These are phyloP conservation scores for barley (Hordeum vulgare) DNA, from an alignment of 176 grass and related monocot genomes.

Conservation along the genomic window DNA sequence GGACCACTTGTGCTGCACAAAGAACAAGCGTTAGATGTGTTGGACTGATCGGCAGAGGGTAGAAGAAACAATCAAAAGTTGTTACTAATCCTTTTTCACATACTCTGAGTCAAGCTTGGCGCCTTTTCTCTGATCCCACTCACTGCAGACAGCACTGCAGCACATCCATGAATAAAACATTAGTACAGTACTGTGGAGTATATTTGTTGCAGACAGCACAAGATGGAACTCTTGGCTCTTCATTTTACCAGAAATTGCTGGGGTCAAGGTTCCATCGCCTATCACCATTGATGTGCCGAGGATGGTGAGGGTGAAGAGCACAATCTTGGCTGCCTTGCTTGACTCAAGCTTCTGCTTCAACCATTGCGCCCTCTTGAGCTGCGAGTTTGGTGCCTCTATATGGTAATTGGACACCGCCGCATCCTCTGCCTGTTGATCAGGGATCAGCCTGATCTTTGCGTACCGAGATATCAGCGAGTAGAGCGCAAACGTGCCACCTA, in stretches of 20 bases:
- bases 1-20: conserved; percentile 42
- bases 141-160: conserved; percentile 44
- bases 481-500: conserved; percentile 35
- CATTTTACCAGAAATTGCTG: conserved; percentile 52
- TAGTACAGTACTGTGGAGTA: background rate
- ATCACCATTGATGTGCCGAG: conserved; percentile 56
- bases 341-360: conserved; percentile 19
- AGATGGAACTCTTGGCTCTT: background rate
- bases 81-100: background rate
- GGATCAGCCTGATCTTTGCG: conserved; percentile 49
- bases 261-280: conserved; percentile 33
- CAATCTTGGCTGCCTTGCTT: conserved; percentile 29
- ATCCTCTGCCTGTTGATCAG: conserved; percentile 63
- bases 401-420: conserved; percentile 44
- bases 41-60: background rate
- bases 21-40: background rate
- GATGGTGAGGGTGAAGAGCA: conserved; percentile 50
- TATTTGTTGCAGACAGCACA: no score
- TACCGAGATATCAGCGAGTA: conserved; percentile 52
- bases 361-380: conserved; percentile 39
- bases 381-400: conserved; percentile 24
- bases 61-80: background rate
- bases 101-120: conserved; percentile 54
- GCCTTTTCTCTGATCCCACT: conserved; percentile 63
- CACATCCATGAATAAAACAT: background rate